phyloP scores from a whole-genome alignment of 2,329 filamentous ascomycete species.

The Calonectria pseudoturangicola region DNA sequence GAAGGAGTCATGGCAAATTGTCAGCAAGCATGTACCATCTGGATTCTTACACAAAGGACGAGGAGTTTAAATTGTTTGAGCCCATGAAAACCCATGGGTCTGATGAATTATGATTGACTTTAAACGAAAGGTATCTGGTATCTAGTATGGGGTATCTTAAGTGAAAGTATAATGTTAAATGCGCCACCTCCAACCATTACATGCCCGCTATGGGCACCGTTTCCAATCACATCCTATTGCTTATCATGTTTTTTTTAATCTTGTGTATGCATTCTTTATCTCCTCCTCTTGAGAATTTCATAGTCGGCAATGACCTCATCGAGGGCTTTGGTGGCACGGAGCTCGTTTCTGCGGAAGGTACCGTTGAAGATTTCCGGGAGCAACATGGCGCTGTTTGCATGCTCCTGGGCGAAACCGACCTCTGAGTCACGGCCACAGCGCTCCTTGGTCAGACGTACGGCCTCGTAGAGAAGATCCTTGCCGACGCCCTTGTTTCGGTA shows the following conservation, averaged over 20 bases:
- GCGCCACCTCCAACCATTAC: slow-evolving; percentile 48
- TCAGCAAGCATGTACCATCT: background rate
- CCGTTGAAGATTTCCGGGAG: slow-evolving; percentile 79
- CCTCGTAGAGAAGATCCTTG: slow-evolving; percentile 82
- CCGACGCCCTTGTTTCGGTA: slow-evolving; percentile 85
- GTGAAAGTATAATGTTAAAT: slow-evolving; percentile 49
- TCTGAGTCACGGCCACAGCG: slow-evolving; percentile 80
- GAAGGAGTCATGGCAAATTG: background rate
- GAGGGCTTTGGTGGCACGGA: slow-evolving; percentile 72
- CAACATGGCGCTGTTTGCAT: slow-evolving; percentile 83
- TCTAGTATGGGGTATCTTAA: slow-evolving; percentile 56
- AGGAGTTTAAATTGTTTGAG: slow-evolving; percentile 35
- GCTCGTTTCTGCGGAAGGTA: slow-evolving; percentile 75
- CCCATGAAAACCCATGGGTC: slow-evolving; percentile 17
- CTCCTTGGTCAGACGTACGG: slow-evolving; percentile 80
- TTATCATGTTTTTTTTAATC: slow-evolving; percentile 1
- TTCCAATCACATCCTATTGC: background rate
- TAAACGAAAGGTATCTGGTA: slow-evolving; percentile 50
- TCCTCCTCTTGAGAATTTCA: slow-evolving; percentile 68
- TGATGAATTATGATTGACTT: slow-evolving; percentile 44
- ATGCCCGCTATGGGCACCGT: slow-evolving; percentile 33
- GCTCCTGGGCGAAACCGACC: slow-evolving; percentile 83
- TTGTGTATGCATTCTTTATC: slow-evolving; percentile 56
- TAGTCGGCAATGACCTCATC: slow-evolving; percentile 70
- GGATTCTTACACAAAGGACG: background rate